phyloP scores from a whole-genome alignment of 306 rosid genomes.

The Trichosanthes truncata region DNA sequence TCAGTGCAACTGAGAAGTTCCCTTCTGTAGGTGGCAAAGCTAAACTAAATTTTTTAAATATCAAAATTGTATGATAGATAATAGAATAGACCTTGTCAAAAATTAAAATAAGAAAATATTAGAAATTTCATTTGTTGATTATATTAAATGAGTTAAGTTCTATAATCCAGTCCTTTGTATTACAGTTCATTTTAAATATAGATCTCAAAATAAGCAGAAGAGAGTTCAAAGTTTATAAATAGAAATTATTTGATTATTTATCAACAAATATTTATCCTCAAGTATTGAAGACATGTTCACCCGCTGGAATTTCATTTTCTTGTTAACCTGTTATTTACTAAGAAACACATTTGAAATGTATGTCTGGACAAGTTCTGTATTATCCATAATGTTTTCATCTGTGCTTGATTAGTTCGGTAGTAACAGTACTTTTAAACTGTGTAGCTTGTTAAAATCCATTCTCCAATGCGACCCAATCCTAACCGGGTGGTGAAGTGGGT shows the following conservation, averaged over 20 bases:
- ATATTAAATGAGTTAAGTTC: neutral
- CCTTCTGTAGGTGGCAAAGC: constrained; percentile 6
- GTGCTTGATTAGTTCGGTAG: neutral
- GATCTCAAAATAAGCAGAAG: neutral
- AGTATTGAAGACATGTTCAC: neutral
- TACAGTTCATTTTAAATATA: neutral
- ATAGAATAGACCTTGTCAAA: neutral
- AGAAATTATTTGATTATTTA: neutral
- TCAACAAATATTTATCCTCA: neutral
- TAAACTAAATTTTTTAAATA: neutral
- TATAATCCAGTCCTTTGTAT: neutral
- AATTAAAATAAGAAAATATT: neutral
- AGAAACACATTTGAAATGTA: neutral
- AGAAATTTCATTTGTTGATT: neutral
- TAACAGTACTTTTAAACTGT: constrained; percentile 20
- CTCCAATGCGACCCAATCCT: constrained; percentile 92
- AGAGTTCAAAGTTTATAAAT: neutral
- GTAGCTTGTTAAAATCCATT: constrained; percentile 90
- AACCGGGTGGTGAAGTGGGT: constrained; percentile 73
- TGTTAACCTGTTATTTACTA: neutral
- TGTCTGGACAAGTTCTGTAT: neutral
- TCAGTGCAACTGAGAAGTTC: neutral
- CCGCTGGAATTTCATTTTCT: neutral
- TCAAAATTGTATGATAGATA: neutral
- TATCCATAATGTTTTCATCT: neutral